Evolutionary conservation across 2,329 filamentous ascomycete genomes (phyloP).

Genomic region (Fusarium sp.): DNA sequence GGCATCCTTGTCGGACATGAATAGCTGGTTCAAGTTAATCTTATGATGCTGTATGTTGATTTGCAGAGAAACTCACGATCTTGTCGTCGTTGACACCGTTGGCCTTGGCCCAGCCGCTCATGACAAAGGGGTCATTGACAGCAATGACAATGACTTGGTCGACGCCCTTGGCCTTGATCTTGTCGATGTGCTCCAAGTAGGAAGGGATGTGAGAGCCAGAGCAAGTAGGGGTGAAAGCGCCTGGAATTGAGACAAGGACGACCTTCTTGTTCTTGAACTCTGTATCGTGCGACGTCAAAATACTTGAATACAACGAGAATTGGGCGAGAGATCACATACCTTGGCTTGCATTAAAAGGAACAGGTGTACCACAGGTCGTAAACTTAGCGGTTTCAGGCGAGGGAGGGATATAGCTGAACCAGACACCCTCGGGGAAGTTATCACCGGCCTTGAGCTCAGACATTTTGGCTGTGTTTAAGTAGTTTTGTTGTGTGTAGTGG

Average conservation of each 20-base stretch:
- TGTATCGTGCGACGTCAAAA: slow-evolving; percentile 43
- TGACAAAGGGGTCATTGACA: slow-evolving; percentile 87
- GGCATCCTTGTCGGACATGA: slow-evolving; percentile 77
- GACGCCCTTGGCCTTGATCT: slow-evolving; percentile 83
- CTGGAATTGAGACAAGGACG: slow-evolving; percentile 68
- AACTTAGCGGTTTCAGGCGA: slow-evolving; percentile 75
- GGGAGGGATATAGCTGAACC: slow-evolving; percentile 88
- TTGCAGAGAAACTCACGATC: slow-evolving; percentile 58
- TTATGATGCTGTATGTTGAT: not conserved
- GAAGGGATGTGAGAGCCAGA: slow-evolving; percentile 83
- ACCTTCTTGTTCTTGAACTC: slow-evolving; percentile 69
- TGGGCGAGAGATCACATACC: slow-evolving; percentile 56
- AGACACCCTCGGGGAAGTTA: slow-evolving; percentile 82
- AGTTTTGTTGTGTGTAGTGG: slow-evolving; percentile 2
- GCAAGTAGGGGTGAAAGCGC: slow-evolving; percentile 90
- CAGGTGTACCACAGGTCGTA: slow-evolving; percentile 81
- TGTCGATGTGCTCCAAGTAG: slow-evolving; percentile 78
- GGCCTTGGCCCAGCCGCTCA: slow-evolving; percentile 91
- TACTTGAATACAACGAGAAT: slow-evolving; percentile 11
- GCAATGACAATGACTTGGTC: slow-evolving; percentile 86
- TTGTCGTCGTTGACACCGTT: slow-evolving; percentile 79
- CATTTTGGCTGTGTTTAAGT: slow-evolving; percentile 52
- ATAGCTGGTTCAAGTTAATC: slow-evolving; percentile 64
- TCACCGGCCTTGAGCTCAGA: slow-evolving; percentile 83
- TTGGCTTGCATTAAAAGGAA: slow-evolving; percentile 83